Evolutionary conservation across 495 filamentous ascomycete species (phyloP).

Genomic region (Lasiosphaeria ovina): DNA sequence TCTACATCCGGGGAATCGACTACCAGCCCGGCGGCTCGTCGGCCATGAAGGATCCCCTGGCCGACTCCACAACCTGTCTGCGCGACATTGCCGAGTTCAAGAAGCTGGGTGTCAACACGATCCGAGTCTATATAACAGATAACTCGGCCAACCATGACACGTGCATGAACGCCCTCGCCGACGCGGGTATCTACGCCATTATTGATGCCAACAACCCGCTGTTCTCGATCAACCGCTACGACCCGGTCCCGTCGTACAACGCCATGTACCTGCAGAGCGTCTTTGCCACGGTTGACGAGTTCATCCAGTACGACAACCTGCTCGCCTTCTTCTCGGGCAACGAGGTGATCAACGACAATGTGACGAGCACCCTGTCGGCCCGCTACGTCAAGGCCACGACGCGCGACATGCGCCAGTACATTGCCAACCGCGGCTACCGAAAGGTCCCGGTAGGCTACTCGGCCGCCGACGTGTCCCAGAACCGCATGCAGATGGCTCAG

Average conservation of each 20-base stretch:
- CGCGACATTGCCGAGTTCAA: constrained; percentile 84
- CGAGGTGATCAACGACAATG: constrained; percentile 86
- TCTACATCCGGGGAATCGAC: constrained; percentile 94
- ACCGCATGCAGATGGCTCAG: constrained; percentile 82
- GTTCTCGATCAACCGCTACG: constrained; percentile 76
- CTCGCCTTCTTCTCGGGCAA: constrained; percentile 96
- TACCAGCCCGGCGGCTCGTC: constrained; percentile 93
- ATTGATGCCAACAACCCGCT: constrained; percentile 65
- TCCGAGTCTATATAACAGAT: constrained; percentile 91
- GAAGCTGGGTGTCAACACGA: constrained; percentile 83
- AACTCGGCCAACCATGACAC: constrained; percentile 78
- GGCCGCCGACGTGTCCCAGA: constrained; percentile 78
- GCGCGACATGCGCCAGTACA: constrained; percentile 87
- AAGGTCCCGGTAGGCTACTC: constrained; percentile 90
- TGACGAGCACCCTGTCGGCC: constrained; percentile 66
- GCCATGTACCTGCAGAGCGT: constrained; percentile 84
- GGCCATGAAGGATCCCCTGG: constrained; percentile 72
- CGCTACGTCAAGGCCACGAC: constrained; percentile 93
- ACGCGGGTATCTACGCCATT: constrained; percentile 89
- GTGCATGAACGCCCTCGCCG: constrained; percentile 79
- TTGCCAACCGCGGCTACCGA: constrained; percentile 70
- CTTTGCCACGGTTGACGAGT: constrained; percentile 89
- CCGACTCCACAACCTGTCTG: constrained; percentile 65
- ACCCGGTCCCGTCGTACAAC: constrained; percentile 80
- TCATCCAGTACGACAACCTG: constrained; percentile 83